These are phyloP conservation scores for Colletotrichum incanum DNA, from an alignment of 2,329 filamentous ascomycete genomes.

Conservation along the genomic window DNA sequence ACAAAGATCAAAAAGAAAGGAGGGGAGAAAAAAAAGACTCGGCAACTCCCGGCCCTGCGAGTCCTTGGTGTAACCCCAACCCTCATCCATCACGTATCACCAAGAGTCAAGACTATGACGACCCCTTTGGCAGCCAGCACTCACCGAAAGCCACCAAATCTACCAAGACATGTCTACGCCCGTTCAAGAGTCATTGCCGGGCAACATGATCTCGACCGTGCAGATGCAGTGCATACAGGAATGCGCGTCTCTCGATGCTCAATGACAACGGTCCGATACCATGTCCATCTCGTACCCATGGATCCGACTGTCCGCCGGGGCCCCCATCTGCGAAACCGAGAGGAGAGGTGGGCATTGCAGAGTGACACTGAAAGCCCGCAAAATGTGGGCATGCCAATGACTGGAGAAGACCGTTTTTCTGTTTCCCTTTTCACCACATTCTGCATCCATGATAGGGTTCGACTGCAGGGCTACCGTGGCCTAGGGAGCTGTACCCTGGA, in stretches of 20 bases:
- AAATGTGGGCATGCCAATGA: constrained; percentile 2
- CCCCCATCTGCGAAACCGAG: constrained; percentile 24
- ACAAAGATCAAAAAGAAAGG: background rate
- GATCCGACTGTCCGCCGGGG: constrained; percentile 22
- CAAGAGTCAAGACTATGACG: background rate
- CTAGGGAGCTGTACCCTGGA: constrained; percentile 17
- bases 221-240: constrained; percentile 13
- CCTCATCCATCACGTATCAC: background rate
- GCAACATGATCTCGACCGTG: constrained; percentile 1
- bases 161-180: constrained; percentile 26
- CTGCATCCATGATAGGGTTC: constrained; percentile 5
- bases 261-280: constrained; percentile 22
- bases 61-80: constrained; percentile 36
- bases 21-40: background rate
- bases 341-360: constrained; percentile 10
- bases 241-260: constrained; percentile 19
- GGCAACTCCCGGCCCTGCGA: background rate
- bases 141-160: constrained; percentile 17
- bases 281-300: constrained; percentile 18
- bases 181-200: constrained; percentile 19
- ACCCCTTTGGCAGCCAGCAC: constrained; percentile 20
- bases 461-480: constrained; percentile 1
- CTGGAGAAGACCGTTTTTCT: constrained; percentile 2
- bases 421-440: constrained; percentile 6
- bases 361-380: constrained; percentile 14